Percentiles rank a stretch among this genome's conserved stretches.
Evolutionary conservation across 2,329 filamentous ascomycete species (phyloP).

Genomic region (Corniculantispora saksenae): DNA sequence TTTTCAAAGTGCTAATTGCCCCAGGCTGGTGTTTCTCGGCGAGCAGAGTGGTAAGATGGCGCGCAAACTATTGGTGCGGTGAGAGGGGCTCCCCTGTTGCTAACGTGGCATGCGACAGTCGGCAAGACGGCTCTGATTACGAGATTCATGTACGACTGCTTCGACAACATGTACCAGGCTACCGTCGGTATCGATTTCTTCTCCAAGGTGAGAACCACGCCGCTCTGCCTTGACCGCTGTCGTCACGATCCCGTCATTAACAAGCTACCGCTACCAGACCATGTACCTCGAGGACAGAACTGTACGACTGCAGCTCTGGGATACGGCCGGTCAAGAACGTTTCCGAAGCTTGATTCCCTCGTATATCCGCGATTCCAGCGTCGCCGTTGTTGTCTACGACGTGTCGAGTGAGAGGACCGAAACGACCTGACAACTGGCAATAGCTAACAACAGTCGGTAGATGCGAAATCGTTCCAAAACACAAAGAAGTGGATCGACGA

Average conservation of each 20-base stretch:
- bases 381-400: constrained; percentile 98
- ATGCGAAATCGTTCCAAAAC: constrained; percentile 96
- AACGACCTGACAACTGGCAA: constrained; percentile 12
- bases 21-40: constrained; percentile 91
- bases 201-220: constrained; percentile 70
- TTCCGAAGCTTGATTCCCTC: constrained; percentile 97
- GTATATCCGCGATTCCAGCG: constrained; percentile 96
- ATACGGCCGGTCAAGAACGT: constrained; percentile 95
- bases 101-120: constrained; percentile 56
- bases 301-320: constrained; percentile 95
- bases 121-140: constrained; percentile 99
- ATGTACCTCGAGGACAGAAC: constrained; percentile 99
- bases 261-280: constrained; percentile 56
- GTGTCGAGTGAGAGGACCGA: constrained; percentile 70
- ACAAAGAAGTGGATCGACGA: constrained; percentile 99
- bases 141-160: constrained; percentile 99
- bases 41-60: constrained; percentile 88
- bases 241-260: not conserved
- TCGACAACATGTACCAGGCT: constrained; percentile 99
- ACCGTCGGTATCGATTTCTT: constrained; percentile 99
- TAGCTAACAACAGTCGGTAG: constrained; percentile 39
- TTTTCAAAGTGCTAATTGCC: constrained; percentile 27
- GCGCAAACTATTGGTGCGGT: constrained; percentile 20
- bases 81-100: constrained; percentile 20
- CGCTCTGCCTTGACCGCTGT: not conserved